phyloP scores from a whole-genome alignment of 495 filamentous ascomycete species.

The Thozetella sp. region DNA sequence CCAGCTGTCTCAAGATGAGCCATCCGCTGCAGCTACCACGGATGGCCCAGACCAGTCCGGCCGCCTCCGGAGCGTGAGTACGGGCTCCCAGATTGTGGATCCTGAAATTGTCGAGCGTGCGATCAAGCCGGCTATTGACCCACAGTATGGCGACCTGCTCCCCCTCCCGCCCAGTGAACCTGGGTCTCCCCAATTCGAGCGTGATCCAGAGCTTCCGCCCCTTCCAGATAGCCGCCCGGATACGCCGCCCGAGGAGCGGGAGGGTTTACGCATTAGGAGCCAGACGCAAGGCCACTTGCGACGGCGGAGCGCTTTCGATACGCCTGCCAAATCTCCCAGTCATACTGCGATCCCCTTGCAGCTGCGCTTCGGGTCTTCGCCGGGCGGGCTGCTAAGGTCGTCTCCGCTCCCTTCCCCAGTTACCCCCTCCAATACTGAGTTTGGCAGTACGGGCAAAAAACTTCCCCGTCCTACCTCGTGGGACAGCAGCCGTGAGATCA shows the following conservation, averaged over 20 bases:
- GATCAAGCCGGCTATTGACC: conserved; percentile 59
- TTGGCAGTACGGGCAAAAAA: conserved; percentile 23
- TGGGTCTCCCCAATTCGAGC: conserved; percentile 35
- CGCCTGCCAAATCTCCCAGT: conserved; percentile 40
- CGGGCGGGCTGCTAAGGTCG: conserved; percentile 26
- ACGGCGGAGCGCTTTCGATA: conserved; percentile 35
- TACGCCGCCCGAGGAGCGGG: conserved; percentile 39
- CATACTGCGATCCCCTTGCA: conserved; percentile 53
- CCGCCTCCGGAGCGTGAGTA: background rate
- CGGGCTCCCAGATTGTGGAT: conserved; percentile 41
- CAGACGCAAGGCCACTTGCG: conserved; percentile 31
- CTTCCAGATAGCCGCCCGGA: conserved; percentile 55
- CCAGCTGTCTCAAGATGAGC: background rate
- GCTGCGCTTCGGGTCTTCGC: conserved; percentile 45
- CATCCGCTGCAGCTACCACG: background rate
- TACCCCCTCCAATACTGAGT: conserved; percentile 18
- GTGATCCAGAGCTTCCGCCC: conserved; percentile 31
- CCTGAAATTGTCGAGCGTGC: conserved; percentile 50
- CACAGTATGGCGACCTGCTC: conserved; percentile 54
- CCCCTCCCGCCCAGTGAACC: conserved; percentile 55
- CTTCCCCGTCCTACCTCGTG: conserved; percentile 48
- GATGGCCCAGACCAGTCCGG: background rate
- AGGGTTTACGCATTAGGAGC: conserved; percentile 15
- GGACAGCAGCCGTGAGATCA: conserved; percentile 49
- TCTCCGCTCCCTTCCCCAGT: conserved; percentile 41